phyloP scores from a whole-genome alignment of 1,284 basidiomycete species.

The Tremellales sp. region DNA sequence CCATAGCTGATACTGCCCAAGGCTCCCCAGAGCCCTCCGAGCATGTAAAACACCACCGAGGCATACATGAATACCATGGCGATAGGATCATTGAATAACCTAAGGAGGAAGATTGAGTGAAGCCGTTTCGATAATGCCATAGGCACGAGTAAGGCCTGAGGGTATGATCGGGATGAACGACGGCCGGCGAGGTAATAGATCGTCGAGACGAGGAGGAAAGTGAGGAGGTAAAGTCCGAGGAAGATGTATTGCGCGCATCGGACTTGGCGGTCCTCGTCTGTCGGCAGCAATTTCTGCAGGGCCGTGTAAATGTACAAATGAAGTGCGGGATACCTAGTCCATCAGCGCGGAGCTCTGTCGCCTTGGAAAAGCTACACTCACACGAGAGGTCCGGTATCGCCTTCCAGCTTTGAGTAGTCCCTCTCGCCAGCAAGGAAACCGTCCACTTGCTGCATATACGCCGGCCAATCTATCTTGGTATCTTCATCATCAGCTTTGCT shows the following conservation, averaged over 20 bases:
- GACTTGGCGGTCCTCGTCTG: conserved; percentile 50
- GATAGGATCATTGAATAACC: conserved; percentile 95
- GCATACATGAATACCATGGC: conserved; percentile 59
- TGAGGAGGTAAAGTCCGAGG: conserved; percentile 64
- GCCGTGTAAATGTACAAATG: conserved; percentile 79
- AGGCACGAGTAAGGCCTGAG: conserved; percentile 74
- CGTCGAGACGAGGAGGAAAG: conserved; percentile 60
- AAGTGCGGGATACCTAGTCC: conserved; percentile 86
- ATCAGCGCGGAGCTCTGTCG: conserved; percentile 1
- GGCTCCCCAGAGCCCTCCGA: conserved; percentile 54
- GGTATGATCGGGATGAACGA: conserved; percentile 44
- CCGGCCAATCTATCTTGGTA: conserved; percentile 90
- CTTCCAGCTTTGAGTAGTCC: conserved; percentile 78
- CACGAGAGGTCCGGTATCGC: conserved; percentile 93
- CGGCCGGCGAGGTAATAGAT: conserved; percentile 61
- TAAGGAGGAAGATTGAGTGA: conserved; percentile 87
- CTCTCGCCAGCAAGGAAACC: conserved; percentile 76
- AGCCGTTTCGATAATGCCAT: conserved; percentile 85
- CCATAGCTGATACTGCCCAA: conserved; percentile 40
- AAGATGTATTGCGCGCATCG: conserved; percentile 73
- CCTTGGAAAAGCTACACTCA: conserved; percentile 51
- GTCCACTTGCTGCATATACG: conserved; percentile 64
- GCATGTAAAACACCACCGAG: conserved; percentile 52
- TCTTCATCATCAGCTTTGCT: conserved; percentile 54
- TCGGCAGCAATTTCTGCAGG: conserved; percentile 58